Percentiles rank a stretch among this genome's conserved stretches.
Conservation (phyloP, 2,329 filamentous ascomycete genomes). For the Talaromyces albobiverticillius region DNA sequence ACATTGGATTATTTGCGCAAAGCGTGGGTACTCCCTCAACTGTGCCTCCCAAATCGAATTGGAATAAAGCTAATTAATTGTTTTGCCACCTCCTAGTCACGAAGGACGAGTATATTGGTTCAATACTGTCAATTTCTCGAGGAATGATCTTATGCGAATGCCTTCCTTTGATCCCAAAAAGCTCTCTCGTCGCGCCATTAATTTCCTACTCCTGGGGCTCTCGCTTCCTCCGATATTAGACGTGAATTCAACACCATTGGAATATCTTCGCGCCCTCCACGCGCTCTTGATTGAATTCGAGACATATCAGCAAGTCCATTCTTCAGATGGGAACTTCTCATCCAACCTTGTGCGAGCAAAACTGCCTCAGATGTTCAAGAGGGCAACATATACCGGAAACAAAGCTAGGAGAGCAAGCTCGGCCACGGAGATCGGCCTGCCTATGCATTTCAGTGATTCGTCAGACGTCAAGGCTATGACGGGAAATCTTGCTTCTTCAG, state of each 20-base stretch:
- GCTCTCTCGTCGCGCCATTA: constrained; percentile 84
- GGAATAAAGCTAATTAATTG: not conserved
- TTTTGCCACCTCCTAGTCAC: constrained; percentile 56
- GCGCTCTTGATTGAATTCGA: constrained; percentile 88
- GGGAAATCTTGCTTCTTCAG: constrained; percentile 37
- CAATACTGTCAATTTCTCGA: constrained; percentile 91
- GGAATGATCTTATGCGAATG: constrained; percentile 73
- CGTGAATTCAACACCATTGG: constrained; percentile 71
- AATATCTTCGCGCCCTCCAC: constrained; percentile 85
- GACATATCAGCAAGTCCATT: constrained; percentile 83
- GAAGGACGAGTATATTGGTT: constrained; percentile 97
- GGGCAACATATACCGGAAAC: constrained; percentile 55
- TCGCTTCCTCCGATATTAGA: constrained; percentile 88
- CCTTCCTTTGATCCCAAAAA: constrained; percentile 83
- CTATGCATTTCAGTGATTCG: constrained; percentile 48
- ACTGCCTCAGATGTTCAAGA: constrained; percentile 79
- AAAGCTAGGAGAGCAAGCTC: constrained; percentile 59
- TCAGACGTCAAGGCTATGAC: constrained; percentile 47
- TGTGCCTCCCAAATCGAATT: not conserved
- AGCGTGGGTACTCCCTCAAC: constrained; percentile 59
- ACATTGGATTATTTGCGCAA: constrained; percentile 91
- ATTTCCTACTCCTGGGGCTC: constrained; percentile 88
- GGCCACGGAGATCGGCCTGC: constrained; percentile 58
- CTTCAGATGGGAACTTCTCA: constrained; percentile 67
- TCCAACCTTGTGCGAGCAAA: constrained; percentile 72